A percentile compares a stretch with the other conserved stretches of the same genome.
Evolutionary conservation across 352 stramenopile genomes (phyloP).

Genomic region (Salisapilia sapeloensis): DNA sequence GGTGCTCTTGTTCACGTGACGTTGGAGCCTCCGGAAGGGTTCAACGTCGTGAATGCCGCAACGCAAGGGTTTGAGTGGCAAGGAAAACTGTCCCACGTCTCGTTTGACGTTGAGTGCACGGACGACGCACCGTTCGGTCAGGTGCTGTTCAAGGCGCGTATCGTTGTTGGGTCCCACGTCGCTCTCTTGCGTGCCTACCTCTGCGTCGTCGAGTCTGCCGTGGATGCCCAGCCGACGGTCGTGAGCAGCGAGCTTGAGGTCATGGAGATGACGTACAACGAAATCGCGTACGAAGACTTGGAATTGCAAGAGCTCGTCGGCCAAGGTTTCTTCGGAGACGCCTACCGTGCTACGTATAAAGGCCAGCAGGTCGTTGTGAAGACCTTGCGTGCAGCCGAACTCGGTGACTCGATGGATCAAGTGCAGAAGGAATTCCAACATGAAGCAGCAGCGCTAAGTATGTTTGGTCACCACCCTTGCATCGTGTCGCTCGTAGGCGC

Average conservation of each 20-base stretch:
- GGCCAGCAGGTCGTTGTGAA: slow-evolving; percentile 69
- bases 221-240: slow-evolving; percentile 20
- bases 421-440: slow-evolving; percentile 73
- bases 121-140: slow-evolving; percentile 25
- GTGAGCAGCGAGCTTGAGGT: slow-evolving; percentile 50
- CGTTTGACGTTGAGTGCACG: slow-evolving; percentile 44
- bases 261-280: slow-evolving; percentile 51
- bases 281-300: slow-evolving; percentile 45
- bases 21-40: slow-evolving; percentile 39
- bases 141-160: slow-evolving; percentile 53
- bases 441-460: slow-evolving; percentile 55
- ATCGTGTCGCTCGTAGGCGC: slow-evolving; percentile 71
- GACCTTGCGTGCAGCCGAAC: slow-evolving; percentile 57
- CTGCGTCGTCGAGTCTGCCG: slow-evolving; percentile 25
- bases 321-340: slow-evolving; percentile 63
- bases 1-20: slow-evolving; percentile 59
- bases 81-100: slow-evolving; percentile 39
- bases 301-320: slow-evolving; percentile 65
- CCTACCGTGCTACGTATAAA: slow-evolving; percentile 37
- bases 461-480: slow-evolving; percentile 72
- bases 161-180: slow-evolving; percentile 53
- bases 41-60: slow-evolving; percentile 33
- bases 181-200: slow-evolving; percentile 45
- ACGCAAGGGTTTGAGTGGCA: slow-evolving; percentile 58
- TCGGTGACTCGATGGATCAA: slow-evolving; percentile 51